Evolutionary conservation across 1,284 basidiomycete genomes (phyloP).

Genomic region (Pseudozyma hubeiensis): DNA sequence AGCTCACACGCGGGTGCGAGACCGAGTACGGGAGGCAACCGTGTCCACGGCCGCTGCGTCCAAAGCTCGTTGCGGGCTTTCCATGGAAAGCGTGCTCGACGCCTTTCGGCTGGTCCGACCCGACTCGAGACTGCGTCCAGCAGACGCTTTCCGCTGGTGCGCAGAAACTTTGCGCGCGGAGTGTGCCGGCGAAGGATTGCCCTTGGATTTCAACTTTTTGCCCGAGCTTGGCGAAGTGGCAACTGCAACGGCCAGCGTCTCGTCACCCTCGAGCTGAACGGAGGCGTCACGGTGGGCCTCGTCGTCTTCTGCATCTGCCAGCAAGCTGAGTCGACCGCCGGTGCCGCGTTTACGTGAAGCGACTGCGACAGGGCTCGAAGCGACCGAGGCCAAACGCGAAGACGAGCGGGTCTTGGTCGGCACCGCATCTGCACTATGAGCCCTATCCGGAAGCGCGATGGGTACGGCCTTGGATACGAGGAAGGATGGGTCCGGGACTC

Average conservation of each 20-base stretch:
- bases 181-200: neutral
- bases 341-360: constrained; percentile 40
- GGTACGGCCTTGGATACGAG: constrained; percentile 29
- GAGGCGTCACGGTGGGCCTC: constrained; percentile 15
- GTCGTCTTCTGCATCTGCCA: constrained; percentile 28
- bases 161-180: constrained; percentile 15
- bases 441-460: constrained; percentile 28
- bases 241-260: constrained; percentile 4
- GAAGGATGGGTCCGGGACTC: constrained; percentile 22
- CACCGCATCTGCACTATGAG: constrained; percentile 31
- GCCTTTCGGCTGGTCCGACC: constrained; percentile 18
- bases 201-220: constrained; percentile 23
- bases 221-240: constrained; percentile 3
- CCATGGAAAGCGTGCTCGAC: constrained; percentile 7
- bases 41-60: constrained; percentile 13
- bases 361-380: constrained; percentile 4
- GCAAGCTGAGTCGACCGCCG: constrained; percentile 41
- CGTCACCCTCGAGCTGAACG: constrained; percentile 5
- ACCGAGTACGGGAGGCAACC: constrained; percentile 41
- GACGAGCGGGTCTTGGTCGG: constrained; percentile 24
- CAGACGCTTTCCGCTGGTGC: constrained; percentile 28
- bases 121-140: constrained; percentile 8
- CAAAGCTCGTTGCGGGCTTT: constrained; percentile 5
- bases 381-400: constrained; percentile 16
- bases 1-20: constrained; percentile 28